These are phyloP conservation scores for Beauveria brongniartii DNA, from an alignment of 2,329 filamentous ascomycete species.

Conservation along the genomic window DNA sequence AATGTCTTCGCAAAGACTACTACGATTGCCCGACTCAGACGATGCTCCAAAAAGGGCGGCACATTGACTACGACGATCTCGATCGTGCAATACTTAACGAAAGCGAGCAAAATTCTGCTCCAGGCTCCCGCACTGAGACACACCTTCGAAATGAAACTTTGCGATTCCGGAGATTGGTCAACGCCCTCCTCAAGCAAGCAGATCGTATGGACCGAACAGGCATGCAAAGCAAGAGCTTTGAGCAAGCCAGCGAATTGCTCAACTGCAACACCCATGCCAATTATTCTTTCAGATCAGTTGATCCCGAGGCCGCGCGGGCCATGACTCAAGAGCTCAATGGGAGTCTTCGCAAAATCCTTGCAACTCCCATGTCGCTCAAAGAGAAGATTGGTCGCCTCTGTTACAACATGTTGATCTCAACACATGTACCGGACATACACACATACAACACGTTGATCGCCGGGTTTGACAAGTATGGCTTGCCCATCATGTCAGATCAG, in stretches of 20 bases:
- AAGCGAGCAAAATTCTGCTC: slow-evolving; percentile 17
- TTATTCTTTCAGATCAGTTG: slow-evolving; percentile 23
- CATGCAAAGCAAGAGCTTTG: slow-evolving; percentile 20
- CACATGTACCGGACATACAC: slow-evolving; percentile 54
- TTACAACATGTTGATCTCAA: slow-evolving; percentile 58
- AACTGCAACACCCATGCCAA: slow-evolving; percentile 7
- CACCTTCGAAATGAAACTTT: slow-evolving; percentile 22
- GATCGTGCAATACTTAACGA: slow-evolving; percentile 23
- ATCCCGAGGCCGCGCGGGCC: slow-evolving; percentile 18
- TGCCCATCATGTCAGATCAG: slow-evolving; percentile 42
- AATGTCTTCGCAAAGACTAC: slow-evolving; percentile 20
- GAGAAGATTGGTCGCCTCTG: slow-evolving; percentile 37
- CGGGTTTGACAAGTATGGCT: slow-evolving; percentile 49
- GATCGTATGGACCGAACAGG: slow-evolving; percentile 16
- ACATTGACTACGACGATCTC: slow-evolving; percentile 23
- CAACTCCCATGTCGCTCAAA: slow-evolving; percentile 19
- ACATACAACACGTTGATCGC: slow-evolving; percentile 65
- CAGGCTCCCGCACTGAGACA: slow-evolving; percentile 15
- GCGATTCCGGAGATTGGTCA: slow-evolving; percentile 21
- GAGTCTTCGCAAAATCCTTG: slow-evolving; percentile 22
- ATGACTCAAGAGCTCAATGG: slow-evolving; percentile 23
- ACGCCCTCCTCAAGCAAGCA: slow-evolving; percentile 23
- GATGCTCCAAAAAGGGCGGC: slow-evolving; percentile 16
- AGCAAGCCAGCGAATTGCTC: slow-evolving; percentile 21
- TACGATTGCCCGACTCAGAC: slow-evolving; percentile 20